Conservation (phyloP, 768 basidiomycete genomes). For the Amanita molliuscula region DNA sequence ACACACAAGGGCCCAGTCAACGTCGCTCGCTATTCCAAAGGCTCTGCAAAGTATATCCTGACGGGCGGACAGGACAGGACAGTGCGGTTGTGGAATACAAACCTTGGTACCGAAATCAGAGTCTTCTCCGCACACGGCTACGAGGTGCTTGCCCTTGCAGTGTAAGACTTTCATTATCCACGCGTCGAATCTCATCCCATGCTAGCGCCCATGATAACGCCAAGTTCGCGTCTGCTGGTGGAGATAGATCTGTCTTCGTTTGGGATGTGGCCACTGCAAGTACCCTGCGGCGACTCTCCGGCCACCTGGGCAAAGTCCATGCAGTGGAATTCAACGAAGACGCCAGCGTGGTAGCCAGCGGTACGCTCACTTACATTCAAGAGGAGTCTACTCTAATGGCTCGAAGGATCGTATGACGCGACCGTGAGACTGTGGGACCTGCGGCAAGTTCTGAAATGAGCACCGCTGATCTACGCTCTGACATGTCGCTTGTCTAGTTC, state of each 20-base stretch:
- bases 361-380: slow-evolving; percentile 28
- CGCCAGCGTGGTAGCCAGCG: slow-evolving; percentile 79
- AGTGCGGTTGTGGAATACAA: slow-evolving; percentile 87
- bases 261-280: slow-evolving; percentile 93
- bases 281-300: slow-evolving; percentile 73
- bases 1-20: slow-evolving; percentile 82
- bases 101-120: slow-evolving; percentile 83
- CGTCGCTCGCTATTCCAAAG: slow-evolving; percentile 86
- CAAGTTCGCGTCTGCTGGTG: slow-evolving; percentile 88
- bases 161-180: slow-evolving; percentile 41
- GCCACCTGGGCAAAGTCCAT: slow-evolving; percentile 88
- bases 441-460: slow-evolving; percentile 35
- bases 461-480: background rate
- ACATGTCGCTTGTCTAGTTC: slow-evolving; percentile 31
- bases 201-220: slow-evolving; percentile 85
- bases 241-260: slow-evolving; percentile 85
- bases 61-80: slow-evolving; percentile 89
- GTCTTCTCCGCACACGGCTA: slow-evolving; percentile 87
- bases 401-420: slow-evolving; percentile 80
- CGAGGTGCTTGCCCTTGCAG: slow-evolving; percentile 83
- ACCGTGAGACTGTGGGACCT: slow-evolving; percentile 91
- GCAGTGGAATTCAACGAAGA: slow-evolving; percentile 86
- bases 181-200: background rate
- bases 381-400: background rate
- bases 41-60: slow-evolving; percentile 80